These are phyloP conservation scores for Fragaria nilgerrensis DNA, from an alignment of 306 rosid genomes.

Conservation along the genomic window DNA sequence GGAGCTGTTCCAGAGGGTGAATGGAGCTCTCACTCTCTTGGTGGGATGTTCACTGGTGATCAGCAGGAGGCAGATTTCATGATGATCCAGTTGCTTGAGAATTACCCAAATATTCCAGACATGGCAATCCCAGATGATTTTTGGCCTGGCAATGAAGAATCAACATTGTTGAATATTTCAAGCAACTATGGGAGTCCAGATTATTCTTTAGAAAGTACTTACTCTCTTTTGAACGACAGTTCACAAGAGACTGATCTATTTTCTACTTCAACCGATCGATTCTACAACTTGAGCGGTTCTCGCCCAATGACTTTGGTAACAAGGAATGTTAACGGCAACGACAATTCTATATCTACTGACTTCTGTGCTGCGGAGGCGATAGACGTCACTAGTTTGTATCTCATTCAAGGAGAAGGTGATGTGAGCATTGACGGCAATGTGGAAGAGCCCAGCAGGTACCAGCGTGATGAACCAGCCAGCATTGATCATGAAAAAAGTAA, in stretches of 20 bases:
- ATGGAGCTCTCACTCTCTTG: constrained; percentile 31
- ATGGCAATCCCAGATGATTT: constrained; percentile 31
- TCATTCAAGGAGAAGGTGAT: constrained; percentile 20
- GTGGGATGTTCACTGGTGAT: constrained; percentile 30
- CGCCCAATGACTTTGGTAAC: constrained; percentile 9
- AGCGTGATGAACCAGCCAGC: constrained; percentile 6
- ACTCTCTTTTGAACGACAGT: constrained; percentile 1
- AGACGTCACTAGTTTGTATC: constrained; percentile 9
- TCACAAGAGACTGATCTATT: neutral
- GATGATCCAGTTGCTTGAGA: constrained; percentile 30
- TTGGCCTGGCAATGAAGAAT: constrained; percentile 45
- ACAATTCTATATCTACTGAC: constrained; percentile 23
- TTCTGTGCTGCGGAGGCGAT: constrained; percentile 36
- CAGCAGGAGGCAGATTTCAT: constrained; percentile 34
- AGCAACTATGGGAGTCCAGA: constrained; percentile 27
- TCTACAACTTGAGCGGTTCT: constrained; percentile 23
- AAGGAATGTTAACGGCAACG: neutral
- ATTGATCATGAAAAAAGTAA: neutral
- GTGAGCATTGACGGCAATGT: constrained; percentile 28
- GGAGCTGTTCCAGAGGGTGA: constrained; percentile 36
- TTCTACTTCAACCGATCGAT: constrained; percentile 10
- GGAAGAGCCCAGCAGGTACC: constrained; percentile 27
- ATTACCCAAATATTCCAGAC: constrained; percentile 10
- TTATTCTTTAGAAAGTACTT: constrained; percentile 33
- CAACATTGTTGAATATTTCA: constrained; percentile 20